Evolutionary conservation across 163 green algal genomes (phyloP), one percentile per base, ranked within the genome.

Genomic region (Scenedesmus sp.): DNA sequence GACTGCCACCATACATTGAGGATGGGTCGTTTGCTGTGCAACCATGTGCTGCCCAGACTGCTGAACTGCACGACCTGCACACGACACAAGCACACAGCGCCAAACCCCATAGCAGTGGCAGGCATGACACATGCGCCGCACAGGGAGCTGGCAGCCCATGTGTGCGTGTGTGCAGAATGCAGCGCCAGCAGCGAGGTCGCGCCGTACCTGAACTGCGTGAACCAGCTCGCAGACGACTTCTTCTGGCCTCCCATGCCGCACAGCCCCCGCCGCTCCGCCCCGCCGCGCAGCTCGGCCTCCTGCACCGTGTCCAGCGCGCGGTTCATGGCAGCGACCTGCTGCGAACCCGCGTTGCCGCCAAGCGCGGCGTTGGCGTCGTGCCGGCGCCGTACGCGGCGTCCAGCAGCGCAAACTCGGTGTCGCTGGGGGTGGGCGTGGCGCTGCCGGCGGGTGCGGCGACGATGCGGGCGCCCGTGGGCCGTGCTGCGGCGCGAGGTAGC

Each of bases 151-250:
- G n/a, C n/a, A n/a, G n/a, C 40, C 24, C 70, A 35, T 44, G n/a
- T 43, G 59, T 30, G 12, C 12, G 72, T 44, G 72, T 44, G 22
- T 49, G 3, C 33, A 81, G 46, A 53, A 53, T 53, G 7, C 7
- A 53, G n/a, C n/a, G 37, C 16, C 68, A 79, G 20, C 68, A 65
- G 53, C 53, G 4, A 20, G 24, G n/a, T n/a, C n/a, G 2, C 53
- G 10, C 15, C 85, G 44, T 49, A 90, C 85, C 85, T 90, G 72
- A 85, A 90, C 85, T 90, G 85, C 30, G 70, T 59, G n/a, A 90
- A 90, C 85, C 85, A 90, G 72, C 70, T 78, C 0, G 85, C 85
- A 33, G 70, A 44, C 12, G 43, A 59, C 30, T n/a, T 72, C 68
- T 51, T 83, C 7, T 20, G 42, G 7, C 42, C 59, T 5, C 85